A percentile compares a stretch with the other conserved stretches of the same genome.
Evolutionary conservation across 179 eudicot species (phyloP).

Genomic region (Beta macrorhiza): DNA sequence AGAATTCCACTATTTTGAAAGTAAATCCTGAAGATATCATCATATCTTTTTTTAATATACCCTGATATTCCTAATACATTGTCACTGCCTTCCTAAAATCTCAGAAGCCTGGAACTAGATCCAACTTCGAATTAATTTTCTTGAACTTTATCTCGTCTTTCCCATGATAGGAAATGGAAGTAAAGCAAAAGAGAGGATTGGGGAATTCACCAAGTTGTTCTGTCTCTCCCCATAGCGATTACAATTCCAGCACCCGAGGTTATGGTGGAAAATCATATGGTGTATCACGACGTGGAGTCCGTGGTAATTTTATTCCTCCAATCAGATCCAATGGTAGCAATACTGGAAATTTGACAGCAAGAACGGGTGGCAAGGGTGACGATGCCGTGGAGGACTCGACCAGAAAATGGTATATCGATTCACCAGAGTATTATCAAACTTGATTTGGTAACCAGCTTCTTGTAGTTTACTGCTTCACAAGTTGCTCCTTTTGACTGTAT

Average conservation of each 20-base stretch:
- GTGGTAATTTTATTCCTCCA: slow-evolving; percentile 96
- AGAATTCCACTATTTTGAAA: not conserved
- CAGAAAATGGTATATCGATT: slow-evolving; percentile 67
- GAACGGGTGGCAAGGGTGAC: slow-evolving; percentile 68
- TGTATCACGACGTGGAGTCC: slow-evolving; percentile 84
- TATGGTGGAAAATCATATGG: slow-evolving; percentile 77
- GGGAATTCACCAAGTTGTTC: slow-evolving; percentile 63
- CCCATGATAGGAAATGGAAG: slow-evolving; percentile 75
- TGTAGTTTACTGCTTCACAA: not conserved
- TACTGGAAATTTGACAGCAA: slow-evolving; percentile 59
- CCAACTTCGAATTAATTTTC: not conserved
- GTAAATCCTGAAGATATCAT: not conserved
- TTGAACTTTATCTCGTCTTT: slow-evolving; percentile 10
- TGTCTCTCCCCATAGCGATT: slow-evolving; percentile 64
- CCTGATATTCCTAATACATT: not conserved
- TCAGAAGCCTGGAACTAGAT: slow-evolving; percentile 12
- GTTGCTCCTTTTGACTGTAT: slow-evolving; percentile 1
- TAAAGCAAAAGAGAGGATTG: slow-evolving; percentile 66
- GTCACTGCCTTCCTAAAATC: not conserved
- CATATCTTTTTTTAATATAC: too few relatives aligned
- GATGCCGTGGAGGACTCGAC: slow-evolving; percentile 78
- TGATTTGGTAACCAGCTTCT: not conserved
- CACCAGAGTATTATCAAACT: slow-evolving; percentile 4
- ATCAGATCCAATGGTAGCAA: slow-evolving; percentile 73
- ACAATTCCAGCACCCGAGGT: slow-evolving; percentile 42